Evolutionary conservation across 139 green algal species (phyloP), one percentile per base, ranked within the genome.

Genomic region (Chlamydomonas schloesseri): DNA sequence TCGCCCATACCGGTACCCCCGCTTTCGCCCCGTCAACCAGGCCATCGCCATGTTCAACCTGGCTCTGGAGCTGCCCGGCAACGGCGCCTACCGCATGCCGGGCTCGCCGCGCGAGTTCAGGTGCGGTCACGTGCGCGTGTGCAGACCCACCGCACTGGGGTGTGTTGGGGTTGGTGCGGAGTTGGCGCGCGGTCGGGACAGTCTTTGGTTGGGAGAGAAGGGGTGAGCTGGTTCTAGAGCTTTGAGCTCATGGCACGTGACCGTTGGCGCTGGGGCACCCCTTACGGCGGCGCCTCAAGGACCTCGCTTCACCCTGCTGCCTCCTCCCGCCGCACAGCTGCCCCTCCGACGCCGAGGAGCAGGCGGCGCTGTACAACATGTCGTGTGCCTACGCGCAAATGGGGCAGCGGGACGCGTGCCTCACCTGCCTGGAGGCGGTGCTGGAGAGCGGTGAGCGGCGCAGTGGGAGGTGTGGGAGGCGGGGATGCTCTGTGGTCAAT

Each of bases 301-400:
- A n/a, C n/a, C n/a, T n/a, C n/a, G n/a, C n/a, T n/a, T n/a, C n/a
- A n/a, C n/a, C n/a, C n/a, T n/a, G n/a, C n/a, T n/a, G n/a, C n/a
- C n/a, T n/a, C n/a, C n/a, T n/a, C n/a, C n/a, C 24, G 2, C 71
- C 64, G 34, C 47, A 67, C 83, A 91, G 87, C 76, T 94, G 91
- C 71, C 91, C 93, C 2, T 90, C 73, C 23, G 94, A 97, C 36
- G 92, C 87, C 8, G 94, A 97, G 88, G 94, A 96, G 88, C 83
- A 93, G 31, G 91, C 90, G 0, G 92, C 91, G 0, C 90, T 97
- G 73, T 97, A 95, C 89, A 95, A 95, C 90, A 93, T 95, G 92
- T 92, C 92, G n/a, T 93, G 91, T 24, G 50, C 62, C 33, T 97
- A 94, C 65, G 89, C 85, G 9, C 75, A 91, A 79, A 62, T 95